phyloP scores from a whole-genome alignment of 179 eudicot genomes.

The Amaranthus tricolor region DNA sequence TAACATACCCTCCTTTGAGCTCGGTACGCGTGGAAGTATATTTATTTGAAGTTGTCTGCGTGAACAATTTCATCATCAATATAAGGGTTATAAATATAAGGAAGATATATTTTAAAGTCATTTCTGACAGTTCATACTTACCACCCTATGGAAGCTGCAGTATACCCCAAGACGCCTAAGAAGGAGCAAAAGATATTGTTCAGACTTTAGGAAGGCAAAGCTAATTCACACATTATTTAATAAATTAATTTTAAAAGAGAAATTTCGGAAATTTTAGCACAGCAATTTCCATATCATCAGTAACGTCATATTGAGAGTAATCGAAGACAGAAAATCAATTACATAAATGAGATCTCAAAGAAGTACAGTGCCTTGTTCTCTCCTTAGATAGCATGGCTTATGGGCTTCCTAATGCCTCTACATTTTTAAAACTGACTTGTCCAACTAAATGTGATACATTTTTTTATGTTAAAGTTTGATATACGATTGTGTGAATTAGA shows the following conservation, averaged over 20 bases:
- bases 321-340: neutral
- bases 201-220: neutral
- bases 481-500: too few relatives aligned
- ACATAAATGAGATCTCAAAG: neutral
- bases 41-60: slow-evolving; percentile 69
- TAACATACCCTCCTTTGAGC: slow-evolving; percentile 89
- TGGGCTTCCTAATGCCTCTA: neutral
- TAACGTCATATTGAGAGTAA: neutral
- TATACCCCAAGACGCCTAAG: slow-evolving; percentile 69
- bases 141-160: slow-evolving; percentile 79
- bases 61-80: neutral
- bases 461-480: neutral
- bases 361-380: neutral
- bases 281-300: neutral
- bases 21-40: slow-evolving; percentile 71
- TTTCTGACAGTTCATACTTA: slow-evolving; percentile 29
- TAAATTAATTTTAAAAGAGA: neutral
- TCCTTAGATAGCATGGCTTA: neutral
- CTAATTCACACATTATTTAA: neutral
- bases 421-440: neutral
- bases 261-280: neutral
- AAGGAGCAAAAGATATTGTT: slow-evolving; percentile 10
- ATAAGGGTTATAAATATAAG: neutral
- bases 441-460: neutral
- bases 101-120: neutral